Evolutionary conservation across 805 yeast species (phyloP).

Genomic region (Lachancea thermotolerans): DNA sequence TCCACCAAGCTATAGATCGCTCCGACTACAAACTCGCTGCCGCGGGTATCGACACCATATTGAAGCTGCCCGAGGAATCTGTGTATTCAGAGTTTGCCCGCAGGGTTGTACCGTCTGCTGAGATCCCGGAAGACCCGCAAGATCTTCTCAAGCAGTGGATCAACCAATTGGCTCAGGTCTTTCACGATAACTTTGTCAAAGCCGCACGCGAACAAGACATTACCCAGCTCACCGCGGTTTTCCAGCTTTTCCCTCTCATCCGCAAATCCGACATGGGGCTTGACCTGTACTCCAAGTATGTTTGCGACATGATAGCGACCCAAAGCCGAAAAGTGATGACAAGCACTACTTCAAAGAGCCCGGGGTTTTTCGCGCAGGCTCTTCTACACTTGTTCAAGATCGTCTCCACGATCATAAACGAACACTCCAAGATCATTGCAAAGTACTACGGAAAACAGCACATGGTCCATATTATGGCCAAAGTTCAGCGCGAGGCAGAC

Average conservation of each 20-base stretch:
- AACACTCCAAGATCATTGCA: constrained; percentile 74
- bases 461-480: constrained; percentile 59
- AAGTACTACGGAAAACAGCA: constrained; percentile 61
- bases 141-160: constrained; percentile 53
- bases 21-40: constrained; percentile 73
- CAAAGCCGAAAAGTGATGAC: constrained; percentile 66
- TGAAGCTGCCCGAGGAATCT: constrained; percentile 45
- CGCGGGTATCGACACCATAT: constrained; percentile 48
- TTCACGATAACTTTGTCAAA: constrained; percentile 54
- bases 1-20: constrained; percentile 58
- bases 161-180: constrained; percentile 47
- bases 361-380: constrained; percentile 53
- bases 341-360: constrained; percentile 34
- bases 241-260: constrained; percentile 81
- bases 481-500: constrained; percentile 82
- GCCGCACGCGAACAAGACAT: constrained; percentile 67
- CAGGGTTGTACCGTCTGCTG: constrained; percentile 77
- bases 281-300: constrained; percentile 75
- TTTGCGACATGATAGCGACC: constrained; percentile 75
- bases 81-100: constrained; percentile 66
- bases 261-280: constrained; percentile 67
- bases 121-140: constrained; percentile 73
- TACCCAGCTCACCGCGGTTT: constrained; percentile 64
- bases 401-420: constrained; percentile 75
- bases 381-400: constrained; percentile 70